These are phyloP conservation scores for Botrytis fabae DNA, from an alignment of 2,329 filamentous ascomycete genomes.

Conservation along the genomic window DNA sequence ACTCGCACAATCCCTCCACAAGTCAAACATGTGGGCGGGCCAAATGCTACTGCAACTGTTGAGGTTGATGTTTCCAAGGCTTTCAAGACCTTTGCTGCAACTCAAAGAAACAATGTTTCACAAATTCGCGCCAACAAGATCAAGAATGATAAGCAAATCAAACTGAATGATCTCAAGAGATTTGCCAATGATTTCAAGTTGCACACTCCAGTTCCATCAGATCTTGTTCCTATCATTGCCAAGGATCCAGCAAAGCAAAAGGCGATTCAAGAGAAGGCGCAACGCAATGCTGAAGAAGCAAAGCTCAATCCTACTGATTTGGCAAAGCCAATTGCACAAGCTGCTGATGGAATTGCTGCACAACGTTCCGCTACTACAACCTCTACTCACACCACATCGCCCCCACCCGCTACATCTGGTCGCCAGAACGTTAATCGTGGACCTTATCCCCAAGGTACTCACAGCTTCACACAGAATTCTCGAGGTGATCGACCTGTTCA, in stretches of 20 bases:
- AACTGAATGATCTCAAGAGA: conserved; percentile 90
- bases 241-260: conserved; percentile 96
- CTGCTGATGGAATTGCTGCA: conserved; percentile 45
- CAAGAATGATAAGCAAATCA: conserved; percentile 81
- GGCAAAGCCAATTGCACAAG: conserved; percentile 48
- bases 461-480: conserved; percentile 43
- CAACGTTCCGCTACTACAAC: conserved; percentile 44
- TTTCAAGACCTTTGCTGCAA: conserved; percentile 64
- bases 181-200: conserved; percentile 95
- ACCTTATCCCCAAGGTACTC: conserved; percentile 46
- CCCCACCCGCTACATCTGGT: conserved; percentile 32
- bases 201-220: conserved; percentile 84
- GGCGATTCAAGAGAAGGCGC: conserved; percentile 86
- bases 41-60: conserved; percentile 60
- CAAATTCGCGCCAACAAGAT: conserved; percentile 58
- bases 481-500: conserved; percentile 33
- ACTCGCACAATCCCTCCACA: conserved; percentile 40
- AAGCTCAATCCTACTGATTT: conserved; percentile 49
- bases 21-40: conserved; percentile 41
- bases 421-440: conserved; percentile 38
- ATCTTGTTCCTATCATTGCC: conserved; percentile 90
- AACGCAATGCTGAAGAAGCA: conserved; percentile 68
- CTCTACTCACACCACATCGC: conserved; percentile 47
- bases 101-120: conserved; percentile 56
- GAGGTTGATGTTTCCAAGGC: conserved; percentile 61